Conservation (phyloP, 1,284 basidiomycete species). For the Trichosporon ovoides region DNA sequence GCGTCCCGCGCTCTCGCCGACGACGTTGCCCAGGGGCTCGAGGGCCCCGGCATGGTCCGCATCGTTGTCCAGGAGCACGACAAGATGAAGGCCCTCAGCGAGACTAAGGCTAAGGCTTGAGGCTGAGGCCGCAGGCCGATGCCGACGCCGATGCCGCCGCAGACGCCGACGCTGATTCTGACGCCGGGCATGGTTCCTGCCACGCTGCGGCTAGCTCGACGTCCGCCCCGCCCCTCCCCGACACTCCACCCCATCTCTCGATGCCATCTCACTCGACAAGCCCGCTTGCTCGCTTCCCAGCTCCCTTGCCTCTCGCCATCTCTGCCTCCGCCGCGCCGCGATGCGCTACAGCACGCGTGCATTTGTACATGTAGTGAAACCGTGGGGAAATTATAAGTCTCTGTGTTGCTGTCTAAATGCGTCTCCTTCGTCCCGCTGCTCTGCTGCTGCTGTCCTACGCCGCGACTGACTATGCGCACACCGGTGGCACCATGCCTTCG, state of each 20-base stretch:
- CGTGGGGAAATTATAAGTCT: not conserved
- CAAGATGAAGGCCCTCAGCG: not conserved
- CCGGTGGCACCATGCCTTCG: not conserved
- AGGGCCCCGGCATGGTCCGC: slow-evolving; percentile 12
- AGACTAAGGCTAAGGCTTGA: not conserved
- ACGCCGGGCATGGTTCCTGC: too few relatives aligned
- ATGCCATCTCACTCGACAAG: too few relatives aligned
- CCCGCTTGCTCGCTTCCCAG: not conserved
- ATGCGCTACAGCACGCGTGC: not conserved
- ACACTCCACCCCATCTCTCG: too few relatives aligned
- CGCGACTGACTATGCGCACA: too few relatives aligned
- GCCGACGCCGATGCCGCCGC: not conserved
- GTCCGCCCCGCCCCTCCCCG: too few relatives aligned
- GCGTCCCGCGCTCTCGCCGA: slow-evolving; percentile 43
- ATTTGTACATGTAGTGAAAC: slow-evolving; percentile 6
- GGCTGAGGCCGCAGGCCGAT: not conserved
- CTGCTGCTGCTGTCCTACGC: not conserved
- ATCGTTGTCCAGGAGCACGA: slow-evolving; percentile 12
- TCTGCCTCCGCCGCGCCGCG: too few relatives aligned
- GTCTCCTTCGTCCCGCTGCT: not conserved
- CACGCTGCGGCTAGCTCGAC: too few relatives aligned
- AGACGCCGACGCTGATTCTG: not conserved
- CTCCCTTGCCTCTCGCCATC: not conserved
- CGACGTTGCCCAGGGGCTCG: slow-evolving; percentile 30
- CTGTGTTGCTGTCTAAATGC: too few relatives aligned